Percentiles rank a stretch among this genome's conserved stretches.
phyloP scores from a whole-genome alignment of 2,329 filamentous ascomycete species.

The Sarocladiaceae sp. region DNA sequence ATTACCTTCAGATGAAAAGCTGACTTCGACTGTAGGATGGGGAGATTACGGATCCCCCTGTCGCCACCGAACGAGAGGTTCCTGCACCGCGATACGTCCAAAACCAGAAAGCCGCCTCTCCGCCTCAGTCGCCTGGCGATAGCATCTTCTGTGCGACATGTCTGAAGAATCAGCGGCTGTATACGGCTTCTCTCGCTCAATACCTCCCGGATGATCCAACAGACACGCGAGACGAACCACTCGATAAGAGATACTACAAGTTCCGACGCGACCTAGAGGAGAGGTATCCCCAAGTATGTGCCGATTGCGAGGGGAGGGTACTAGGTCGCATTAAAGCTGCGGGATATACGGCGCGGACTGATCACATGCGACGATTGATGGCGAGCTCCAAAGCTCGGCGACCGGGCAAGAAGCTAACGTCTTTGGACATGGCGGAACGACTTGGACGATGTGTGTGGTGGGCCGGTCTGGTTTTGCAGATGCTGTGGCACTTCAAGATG shows the following conservation, averaged over 20 bases:
- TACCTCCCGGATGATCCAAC: constrained; percentile 63
- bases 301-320: constrained; percentile 69
- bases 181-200: constrained; percentile 68
- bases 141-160: constrained; percentile 67
- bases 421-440: constrained; percentile 32
- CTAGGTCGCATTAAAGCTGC: constrained; percentile 62
- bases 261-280: constrained; percentile 70
- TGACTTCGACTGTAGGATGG: constrained; percentile 54
- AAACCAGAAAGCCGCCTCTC: not conserved
- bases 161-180: constrained; percentile 80
- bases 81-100: constrained; percentile 10
- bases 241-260: constrained; percentile 61
- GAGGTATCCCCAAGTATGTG: constrained; percentile 85
- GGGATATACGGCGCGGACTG: constrained; percentile 77
- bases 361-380: constrained; percentile 69
- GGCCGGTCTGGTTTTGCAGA: constrained; percentile 37
- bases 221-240: constrained; percentile 62
- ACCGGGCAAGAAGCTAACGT: constrained; percentile 21
- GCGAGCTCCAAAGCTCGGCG: constrained; percentile 45
- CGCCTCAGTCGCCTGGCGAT: constrained; percentile 16
- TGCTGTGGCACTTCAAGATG: constrained; percentile 42
- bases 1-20: constrained; percentile 16
- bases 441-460: constrained; percentile 43
- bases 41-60: constrained; percentile 81
- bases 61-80: constrained; percentile 38